Conservation (phyloP, 139 green algal species). For the Nannochloris sp. region DNA sequence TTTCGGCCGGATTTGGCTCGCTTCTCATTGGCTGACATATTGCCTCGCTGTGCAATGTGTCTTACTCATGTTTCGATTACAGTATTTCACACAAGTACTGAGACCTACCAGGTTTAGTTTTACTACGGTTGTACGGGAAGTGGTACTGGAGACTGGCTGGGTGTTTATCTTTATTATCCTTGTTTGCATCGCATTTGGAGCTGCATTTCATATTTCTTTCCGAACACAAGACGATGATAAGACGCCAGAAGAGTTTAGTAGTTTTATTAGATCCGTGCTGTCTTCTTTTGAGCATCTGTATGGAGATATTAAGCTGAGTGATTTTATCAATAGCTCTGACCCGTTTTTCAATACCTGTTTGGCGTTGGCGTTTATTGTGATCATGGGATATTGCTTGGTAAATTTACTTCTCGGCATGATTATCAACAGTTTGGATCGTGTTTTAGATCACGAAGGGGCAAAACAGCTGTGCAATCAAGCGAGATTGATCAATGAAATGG, state of each 20-base stretch:
- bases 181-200: slow-evolving; percentile 11
- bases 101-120: slow-evolving; percentile 9
- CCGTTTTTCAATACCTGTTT: slow-evolving; percentile 11
- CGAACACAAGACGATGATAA: slow-evolving; percentile 19
- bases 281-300: slow-evolving; percentile 1
- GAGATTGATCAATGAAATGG: slow-evolving; percentile 22
- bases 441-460: not conserved
- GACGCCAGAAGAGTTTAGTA: not conserved
- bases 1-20: slow-evolving; percentile 28
- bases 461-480: slow-evolving; percentile 15
- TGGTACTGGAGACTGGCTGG: not conserved
- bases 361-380: slow-evolving; percentile 15
- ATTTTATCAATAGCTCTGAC: not conserved
- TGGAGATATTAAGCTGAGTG: slow-evolving; percentile 19
- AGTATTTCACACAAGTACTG: slow-evolving; percentile 23
- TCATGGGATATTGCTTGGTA: slow-evolving; percentile 18
- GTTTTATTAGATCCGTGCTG: not conserved
- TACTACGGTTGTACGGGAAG: not conserved
- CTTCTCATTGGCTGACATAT: slow-evolving; percentile 22
- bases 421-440: slow-evolving; percentile 2
- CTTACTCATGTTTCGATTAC: slow-evolving; percentile 34
- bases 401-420: slow-evolving; percentile 26
- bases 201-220: slow-evolving; percentile 45
- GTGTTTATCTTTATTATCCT: slow-evolving; percentile 1
- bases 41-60: slow-evolving; percentile 18